These are phyloP conservation scores for Alternaria alternata DNA, from an alignment of 2,329 filamentous ascomycete genomes.

Conservation along the genomic window DNA sequence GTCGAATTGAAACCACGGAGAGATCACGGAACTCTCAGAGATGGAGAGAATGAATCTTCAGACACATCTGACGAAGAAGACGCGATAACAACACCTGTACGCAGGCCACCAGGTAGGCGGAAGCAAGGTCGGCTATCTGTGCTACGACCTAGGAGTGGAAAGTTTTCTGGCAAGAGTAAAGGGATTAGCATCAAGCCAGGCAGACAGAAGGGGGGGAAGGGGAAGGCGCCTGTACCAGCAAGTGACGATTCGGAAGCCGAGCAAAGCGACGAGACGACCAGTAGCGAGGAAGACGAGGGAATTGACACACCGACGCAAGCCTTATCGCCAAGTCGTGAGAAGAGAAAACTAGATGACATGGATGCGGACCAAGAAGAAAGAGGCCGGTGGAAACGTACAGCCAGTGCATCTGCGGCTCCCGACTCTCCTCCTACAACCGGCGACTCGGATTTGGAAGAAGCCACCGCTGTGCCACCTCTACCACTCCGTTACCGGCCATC, in stretches of 20 bases:
- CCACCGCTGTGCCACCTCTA: slow-evolving; percentile 23
- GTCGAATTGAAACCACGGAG: slow-evolving; percentile 42
- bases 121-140: slow-evolving; percentile 46
- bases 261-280: slow-evolving; percentile 17
- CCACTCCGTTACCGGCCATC: slow-evolving; percentile 37
- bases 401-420: slow-evolving; percentile 29
- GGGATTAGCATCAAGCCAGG: slow-evolving; percentile 14
- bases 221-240: slow-evolving; percentile 32
- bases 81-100: slow-evolving; percentile 31
- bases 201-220: slow-evolving; percentile 33
- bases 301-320: slow-evolving; percentile 43
- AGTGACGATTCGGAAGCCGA: slow-evolving; percentile 23
- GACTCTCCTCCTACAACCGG: slow-evolving; percentile 31
- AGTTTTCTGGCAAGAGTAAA: slow-evolving; percentile 48
- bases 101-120: slow-evolving; percentile 26
- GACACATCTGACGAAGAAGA: slow-evolving; percentile 34
- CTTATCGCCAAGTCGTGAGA: slow-evolving; percentile 33
- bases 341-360: slow-evolving; percentile 37
- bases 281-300: slow-evolving; percentile 33
- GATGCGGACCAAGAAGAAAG: slow-evolving; percentile 25
- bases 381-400: slow-evolving; percentile 40
- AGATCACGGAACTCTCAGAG: slow-evolving; percentile 35
- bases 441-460: slow-evolving; percentile 24
- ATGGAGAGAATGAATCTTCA: slow-evolving; percentile 33
- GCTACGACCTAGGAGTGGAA: slow-evolving; percentile 46